Conservation (phyloP, 495 filamentous ascomycete genomes). For the Platismatia glauca region DNA sequence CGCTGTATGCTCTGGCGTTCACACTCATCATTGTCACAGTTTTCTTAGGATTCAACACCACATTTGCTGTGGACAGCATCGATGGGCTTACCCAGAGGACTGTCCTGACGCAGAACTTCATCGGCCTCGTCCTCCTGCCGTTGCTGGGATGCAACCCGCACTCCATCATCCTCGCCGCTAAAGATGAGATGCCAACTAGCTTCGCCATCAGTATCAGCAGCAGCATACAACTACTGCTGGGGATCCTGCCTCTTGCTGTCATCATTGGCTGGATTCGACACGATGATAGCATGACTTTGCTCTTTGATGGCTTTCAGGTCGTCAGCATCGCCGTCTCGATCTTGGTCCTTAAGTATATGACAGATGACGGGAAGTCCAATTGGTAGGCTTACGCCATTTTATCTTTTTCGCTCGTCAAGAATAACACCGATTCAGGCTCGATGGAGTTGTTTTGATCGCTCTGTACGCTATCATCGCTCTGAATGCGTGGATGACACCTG, state of each 20-base stretch:
- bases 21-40: conserved; percentile 3
- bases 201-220: conserved; percentile 11
- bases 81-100: conserved; percentile 10
- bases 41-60: conserved; percentile 5
- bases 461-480: conserved; percentile 4
- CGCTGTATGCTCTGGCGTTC: background rate
- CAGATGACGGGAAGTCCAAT: background rate
- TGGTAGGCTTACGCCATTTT: background rate
- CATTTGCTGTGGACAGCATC: conserved; percentile 13
- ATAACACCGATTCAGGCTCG: background rate
- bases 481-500: background rate
- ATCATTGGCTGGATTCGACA: conserved; percentile 11
- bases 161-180: conserved; percentile 4
- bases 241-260: conserved; percentile 13
- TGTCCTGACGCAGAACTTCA: conserved; percentile 1
- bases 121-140: conserved; percentile 12
- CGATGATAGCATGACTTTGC: conserved; percentile 1
- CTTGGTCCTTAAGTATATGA: background rate
- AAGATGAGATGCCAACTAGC: conserved; percentile 7
- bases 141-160: conserved; percentile 10
- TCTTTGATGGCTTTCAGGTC: conserved; percentile 12
- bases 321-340: background rate
- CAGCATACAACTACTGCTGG: conserved; percentile 11
- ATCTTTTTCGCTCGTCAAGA: background rate
- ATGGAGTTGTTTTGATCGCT: conserved; percentile 4